Evolutionary conservation across 2,329 filamentous ascomycete genomes (phyloP).

Genomic region (Dendrostoma leiphaemia): DNA sequence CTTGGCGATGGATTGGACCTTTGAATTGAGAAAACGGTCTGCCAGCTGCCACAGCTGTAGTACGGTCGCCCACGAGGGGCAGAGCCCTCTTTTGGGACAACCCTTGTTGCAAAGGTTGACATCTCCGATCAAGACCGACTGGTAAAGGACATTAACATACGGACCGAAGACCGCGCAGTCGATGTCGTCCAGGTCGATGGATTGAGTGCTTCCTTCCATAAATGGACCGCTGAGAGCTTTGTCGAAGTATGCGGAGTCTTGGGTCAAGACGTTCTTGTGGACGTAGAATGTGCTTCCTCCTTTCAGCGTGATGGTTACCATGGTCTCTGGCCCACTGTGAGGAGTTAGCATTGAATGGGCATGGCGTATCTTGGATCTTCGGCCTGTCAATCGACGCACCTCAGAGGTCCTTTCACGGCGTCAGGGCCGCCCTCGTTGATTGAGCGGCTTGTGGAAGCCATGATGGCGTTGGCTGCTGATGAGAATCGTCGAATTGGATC

Average conservation of each 20-base stretch:
- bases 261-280: conserved; percentile 20
- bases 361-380: too few species aligned
- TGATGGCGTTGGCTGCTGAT: too few species aligned
- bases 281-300: conserved; percentile 15
- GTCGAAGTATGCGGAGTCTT: conserved; percentile 21
- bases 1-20: conserved; percentile 13
- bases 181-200: conserved; percentile 21
- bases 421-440: too few species aligned
- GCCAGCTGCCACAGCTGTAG: conserved; percentile 24
- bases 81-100: too few species aligned
- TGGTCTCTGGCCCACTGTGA: too few species aligned
- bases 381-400: too few species aligned
- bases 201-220: conserved; percentile 19
- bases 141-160: conserved; percentile 24
- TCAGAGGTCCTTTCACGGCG: too few species aligned
- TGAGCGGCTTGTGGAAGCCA: too few species aligned
- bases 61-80: conserved; percentile 22
- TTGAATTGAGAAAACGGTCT: conserved; percentile 20
- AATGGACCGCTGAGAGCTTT: conserved; percentile 21
- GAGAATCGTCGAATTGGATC: too few species aligned
- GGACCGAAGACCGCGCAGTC: conserved; percentile 20
- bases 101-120: too few species aligned
- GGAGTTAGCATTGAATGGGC: too few species aligned
- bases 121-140: background rate
- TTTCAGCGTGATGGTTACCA: too few species aligned